Evolutionary conservation across 2,329 filamentous ascomycete genomes (phyloP).

Genomic region (Cytospora leucostoma): DNA sequence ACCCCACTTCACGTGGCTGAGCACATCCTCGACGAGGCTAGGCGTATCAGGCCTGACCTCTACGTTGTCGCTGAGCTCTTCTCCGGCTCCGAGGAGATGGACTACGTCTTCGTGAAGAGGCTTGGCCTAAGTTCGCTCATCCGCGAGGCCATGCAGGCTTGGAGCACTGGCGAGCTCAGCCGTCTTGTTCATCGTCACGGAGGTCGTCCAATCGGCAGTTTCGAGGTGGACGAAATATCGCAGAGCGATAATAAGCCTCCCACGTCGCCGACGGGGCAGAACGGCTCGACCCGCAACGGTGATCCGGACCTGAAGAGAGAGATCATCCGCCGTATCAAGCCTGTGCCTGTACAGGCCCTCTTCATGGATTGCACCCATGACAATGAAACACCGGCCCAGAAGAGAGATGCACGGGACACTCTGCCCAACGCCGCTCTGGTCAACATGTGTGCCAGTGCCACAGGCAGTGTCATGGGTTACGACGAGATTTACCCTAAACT

Average conservation of each 20-base stretch:
- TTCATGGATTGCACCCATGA: slow-evolving; percentile 99
- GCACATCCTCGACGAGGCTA: slow-evolving; percentile 91
- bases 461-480: slow-evolving; percentile 96
- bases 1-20: slow-evolving; percentile 94
- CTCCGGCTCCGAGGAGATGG: slow-evolving; percentile 91
- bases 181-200: slow-evolving; percentile 91
- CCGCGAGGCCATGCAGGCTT: slow-evolving; percentile 96
- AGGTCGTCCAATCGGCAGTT: slow-evolving; percentile 92
- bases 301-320: slow-evolving; percentile 52
- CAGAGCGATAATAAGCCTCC: slow-evolving; percentile 53
- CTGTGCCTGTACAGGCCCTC: slow-evolving; percentile 85
- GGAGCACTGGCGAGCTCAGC: slow-evolving; percentile 92
- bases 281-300: slow-evolving; percentile 37
- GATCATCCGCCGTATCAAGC: slow-evolving; percentile 77
- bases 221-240: slow-evolving; percentile 86
- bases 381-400: slow-evolving; percentile 94
- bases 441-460: slow-evolving; percentile 92
- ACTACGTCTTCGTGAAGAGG: slow-evolving; percentile 92
- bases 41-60: slow-evolving; percentile 80
- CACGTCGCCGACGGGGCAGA: slow-evolving; percentile 37
- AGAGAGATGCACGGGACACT: slow-evolving; percentile 90
- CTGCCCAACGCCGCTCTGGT: slow-evolving; percentile 92
- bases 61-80: slow-evolving; percentile 96
- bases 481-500: slow-evolving; percentile 94
- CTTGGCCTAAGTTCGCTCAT: slow-evolving; percentile 90